phyloP scores from a whole-genome alignment of 192 early-diverging fungal species.

The Glomus cerebriforme region DNA sequence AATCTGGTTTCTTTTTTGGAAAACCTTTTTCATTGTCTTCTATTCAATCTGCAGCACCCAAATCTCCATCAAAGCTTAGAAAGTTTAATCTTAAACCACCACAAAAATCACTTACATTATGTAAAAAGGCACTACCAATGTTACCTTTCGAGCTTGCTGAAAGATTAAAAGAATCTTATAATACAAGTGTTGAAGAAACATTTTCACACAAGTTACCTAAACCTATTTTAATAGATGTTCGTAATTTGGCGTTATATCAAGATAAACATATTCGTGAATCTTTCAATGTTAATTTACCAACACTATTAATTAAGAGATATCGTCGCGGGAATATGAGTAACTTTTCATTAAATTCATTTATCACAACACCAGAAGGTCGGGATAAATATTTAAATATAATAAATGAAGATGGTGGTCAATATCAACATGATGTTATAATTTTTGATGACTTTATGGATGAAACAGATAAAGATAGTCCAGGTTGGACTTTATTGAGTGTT shows the following conservation, averaged over 20 bases:
- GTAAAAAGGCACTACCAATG: slow-evolving; percentile 26
- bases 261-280: slow-evolving; percentile 46
- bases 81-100: slow-evolving; percentile 14
- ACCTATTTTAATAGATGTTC: slow-evolving; percentile 46
- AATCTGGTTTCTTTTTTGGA: slow-evolving; percentile 4
- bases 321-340: slow-evolving; percentile 48
- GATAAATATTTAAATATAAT: slow-evolving; percentile 41
- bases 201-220: not conserved
- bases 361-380: slow-evolving; percentile 51
- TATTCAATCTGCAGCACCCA: not conserved
- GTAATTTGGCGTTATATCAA: slow-evolving; percentile 49
- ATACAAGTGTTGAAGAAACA: not conserved
- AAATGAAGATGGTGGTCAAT: not conserved
- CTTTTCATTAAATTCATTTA: slow-evolving; percentile 54
- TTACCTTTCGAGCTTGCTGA: slow-evolving; percentile 9
- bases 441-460: slow-evolving; percentile 55
- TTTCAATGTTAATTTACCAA: slow-evolving; percentile 58
- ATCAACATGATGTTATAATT: slow-evolving; percentile 41
- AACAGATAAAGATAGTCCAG: slow-evolving; percentile 43
- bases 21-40: slow-evolving; percentile 25
- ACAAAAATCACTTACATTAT: slow-evolving; percentile 12
- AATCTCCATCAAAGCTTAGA: slow-evolving; percentile 19
- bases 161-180: slow-evolving; percentile 4
- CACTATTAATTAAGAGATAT: slow-evolving; percentile 54
- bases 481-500: slow-evolving; percentile 56